These are phyloP conservation scores for Polysphondylium violaceum DNA, from an alignment of 78 protist genomes.

Conservation along the genomic window DNA sequence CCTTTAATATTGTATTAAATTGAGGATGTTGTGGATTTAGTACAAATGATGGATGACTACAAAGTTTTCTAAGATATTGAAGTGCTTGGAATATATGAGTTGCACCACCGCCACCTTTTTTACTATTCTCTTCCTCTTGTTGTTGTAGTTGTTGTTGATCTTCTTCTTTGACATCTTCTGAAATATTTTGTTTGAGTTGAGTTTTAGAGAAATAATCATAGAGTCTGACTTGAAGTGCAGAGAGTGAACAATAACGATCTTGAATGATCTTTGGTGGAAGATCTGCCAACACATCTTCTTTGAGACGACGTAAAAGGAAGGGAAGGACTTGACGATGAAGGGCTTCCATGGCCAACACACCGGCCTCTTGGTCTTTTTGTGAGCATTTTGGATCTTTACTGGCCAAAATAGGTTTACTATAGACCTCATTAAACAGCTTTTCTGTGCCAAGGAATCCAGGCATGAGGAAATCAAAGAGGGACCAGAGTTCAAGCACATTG, in stretches of 20 bases:
- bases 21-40: slow-evolving; percentile 76
- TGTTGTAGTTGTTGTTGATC: background rate
- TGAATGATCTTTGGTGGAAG: slow-evolving; percentile 99
- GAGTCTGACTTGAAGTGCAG: slow-evolving; percentile 85
- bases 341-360: slow-evolving; percentile 85
- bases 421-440: slow-evolving; percentile 77
- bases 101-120: slow-evolving; percentile 17
- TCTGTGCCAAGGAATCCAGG: slow-evolving; percentile 98
- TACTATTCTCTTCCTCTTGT: background rate
- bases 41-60: slow-evolving; percentile 93
- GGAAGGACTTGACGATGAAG: slow-evolving; percentile 97
- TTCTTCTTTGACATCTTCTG: slow-evolving; percentile 17
- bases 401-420: slow-evolving; percentile 83
- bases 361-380: slow-evolving; percentile 79
- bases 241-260: slow-evolving; percentile 88
- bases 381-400: slow-evolving; percentile 79
- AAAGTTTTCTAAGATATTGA: slow-evolving; percentile 90
- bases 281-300: slow-evolving; percentile 96
- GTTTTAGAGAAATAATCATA: slow-evolving; percentile 68
- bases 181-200: slow-evolving; percentile 16
- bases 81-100: slow-evolving; percentile 92
- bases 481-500: slow-evolving; percentile 96
- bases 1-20: background rate
- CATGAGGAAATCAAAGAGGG: slow-evolving; percentile 98
- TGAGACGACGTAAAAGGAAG: slow-evolving; percentile 96